Evolutionary conservation across 2,329 filamentous ascomycete genomes (phyloP).

Genomic region (Phialemonium atrogriseum): DNA sequence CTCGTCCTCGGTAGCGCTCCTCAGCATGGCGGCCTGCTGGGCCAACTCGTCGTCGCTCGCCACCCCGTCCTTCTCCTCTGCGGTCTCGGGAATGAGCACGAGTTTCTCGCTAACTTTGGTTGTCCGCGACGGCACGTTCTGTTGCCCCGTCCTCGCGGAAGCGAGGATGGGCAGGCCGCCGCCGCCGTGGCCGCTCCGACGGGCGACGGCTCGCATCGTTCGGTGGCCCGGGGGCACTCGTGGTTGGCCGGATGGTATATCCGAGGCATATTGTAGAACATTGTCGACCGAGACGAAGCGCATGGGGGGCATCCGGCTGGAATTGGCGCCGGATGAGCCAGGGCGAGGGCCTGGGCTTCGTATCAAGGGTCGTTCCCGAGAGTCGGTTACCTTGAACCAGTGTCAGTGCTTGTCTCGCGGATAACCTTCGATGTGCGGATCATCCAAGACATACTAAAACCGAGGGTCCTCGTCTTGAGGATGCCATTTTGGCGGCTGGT

Average conservation of each 20-base stretch:
- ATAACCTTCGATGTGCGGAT: too few species aligned
- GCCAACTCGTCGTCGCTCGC: slow-evolving; percentile 53
- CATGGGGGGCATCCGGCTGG: slow-evolving; percentile 37
- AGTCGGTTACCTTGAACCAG: slow-evolving; percentile 50
- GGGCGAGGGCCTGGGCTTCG: slow-evolving; percentile 19
- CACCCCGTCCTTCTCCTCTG: slow-evolving; percentile 49
- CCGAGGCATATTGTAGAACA: slow-evolving; percentile 85
- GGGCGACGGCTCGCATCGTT: slow-evolving; percentile 38
- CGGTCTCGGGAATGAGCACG: slow-evolving; percentile 83
- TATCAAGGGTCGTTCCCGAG: slow-evolving; percentile 36
- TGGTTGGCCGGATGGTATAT: slow-evolving; percentile 90
- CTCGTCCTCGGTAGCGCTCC: slow-evolving; percentile 39
- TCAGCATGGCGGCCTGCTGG: slow-evolving; percentile 28
- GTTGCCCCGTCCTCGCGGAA: slow-evolving; percentile 31
- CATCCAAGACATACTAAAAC: slow-evolving; percentile 50
- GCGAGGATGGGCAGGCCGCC: slow-evolving; percentile 23
- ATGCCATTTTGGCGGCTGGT: slow-evolving; percentile 25
- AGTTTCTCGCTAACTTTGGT: slow-evolving; percentile 95
- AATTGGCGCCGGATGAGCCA: slow-evolving; percentile 9
- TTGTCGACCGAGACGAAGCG: slow-evolving; percentile 88
- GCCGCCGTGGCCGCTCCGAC: slow-evolving; percentile 19
- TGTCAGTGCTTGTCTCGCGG: too few species aligned
- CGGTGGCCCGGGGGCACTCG: slow-evolving; percentile 55
- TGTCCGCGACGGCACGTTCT: slow-evolving; percentile 70
- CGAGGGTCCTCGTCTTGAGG: slow-evolving; percentile 48